Evolutionary conservation across 768 basidiomycete genomes (phyloP).

Genomic region (Guyanaporus albipodus): DNA sequence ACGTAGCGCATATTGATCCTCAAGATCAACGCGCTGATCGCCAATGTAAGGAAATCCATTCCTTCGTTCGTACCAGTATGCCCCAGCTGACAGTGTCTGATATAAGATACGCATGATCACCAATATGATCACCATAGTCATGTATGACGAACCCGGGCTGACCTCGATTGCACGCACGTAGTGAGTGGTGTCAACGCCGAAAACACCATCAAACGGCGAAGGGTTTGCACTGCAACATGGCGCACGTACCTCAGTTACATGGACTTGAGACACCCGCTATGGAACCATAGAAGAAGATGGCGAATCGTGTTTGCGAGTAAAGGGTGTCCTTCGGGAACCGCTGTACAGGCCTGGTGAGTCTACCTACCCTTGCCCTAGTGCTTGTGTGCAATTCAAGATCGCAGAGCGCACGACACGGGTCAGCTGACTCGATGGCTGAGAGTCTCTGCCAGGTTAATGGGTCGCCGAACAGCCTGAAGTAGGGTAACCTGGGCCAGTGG

Average conservation of each 20-base stretch:
- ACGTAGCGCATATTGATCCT: neutral
- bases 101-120: neutral
- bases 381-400: neutral
- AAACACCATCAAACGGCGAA: neutral
- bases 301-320: conserved; percentile 4
- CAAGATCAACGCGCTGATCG: too few species aligned
- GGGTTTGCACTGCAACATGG: neutral
- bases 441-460: neutral
- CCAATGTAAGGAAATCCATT: neutral
- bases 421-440: neutral
- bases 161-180: neutral
- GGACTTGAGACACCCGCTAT: neutral
- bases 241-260: neutral
- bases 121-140: too few species aligned
- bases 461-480: too few species aligned
- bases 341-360: conserved; percentile 13
- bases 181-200: too few species aligned
- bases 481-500: too few species aligned
- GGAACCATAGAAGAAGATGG: neutral
- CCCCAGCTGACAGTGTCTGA: neutral
- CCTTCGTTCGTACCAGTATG: neutral
- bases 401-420: neutral
- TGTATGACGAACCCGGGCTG: neutral
- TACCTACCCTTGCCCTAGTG: neutral
- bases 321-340: neutral